Evolutionary conservation across 768 basidiomycete species (phyloP), one percentile per base, ranked within the genome.

Genomic region (Heimioporus sp.): DNA sequence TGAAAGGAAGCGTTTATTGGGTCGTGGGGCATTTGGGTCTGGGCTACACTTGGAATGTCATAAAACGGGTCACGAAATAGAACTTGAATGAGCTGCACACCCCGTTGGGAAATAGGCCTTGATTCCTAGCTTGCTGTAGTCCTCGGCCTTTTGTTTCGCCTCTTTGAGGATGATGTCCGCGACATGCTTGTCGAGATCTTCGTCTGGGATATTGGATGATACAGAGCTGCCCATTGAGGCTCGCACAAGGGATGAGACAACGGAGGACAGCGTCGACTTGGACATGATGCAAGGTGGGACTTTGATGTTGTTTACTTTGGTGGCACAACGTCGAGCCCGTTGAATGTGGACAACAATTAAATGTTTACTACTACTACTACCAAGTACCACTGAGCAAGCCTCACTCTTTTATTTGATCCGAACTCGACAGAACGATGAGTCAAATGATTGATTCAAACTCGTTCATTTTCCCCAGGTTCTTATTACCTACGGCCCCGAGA

Each of bases 131-230:
- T 86, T 81, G 47, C 76, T 72, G 66, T 93, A 98, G 51, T 73
- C 78, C 61, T 88, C 83, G 32, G 92, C 92, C 70, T 93, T 91
- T 76, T 86, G 85, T 73, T 91, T 92, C 2, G 97, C 96, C 69
- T 98, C 97, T 58, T 82, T 85, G 37, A 98, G 81, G 46, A 99
- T 86, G 51, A 98, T 80, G 46, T 93, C 89, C 2, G 92, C 92
- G 28, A 99, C 92, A 63, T 92, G 90, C 41, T 83, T 80, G 71
- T 98, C 96, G 42, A 98, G 81, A 61, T 97, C 92, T 17, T 87
- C 87, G 64, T 96, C 90, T 12, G 80, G 77, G 30, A 90, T 81
- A 1, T 73, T 72, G 48, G 69, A 65, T 7, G 83, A 61, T 1
- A 87, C 72, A 0, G 88, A 80, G 15, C 80, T 58, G 42, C 90